Conservation (phyloP, 805 yeast genomes). For the Candida sithepensis region DNA sequence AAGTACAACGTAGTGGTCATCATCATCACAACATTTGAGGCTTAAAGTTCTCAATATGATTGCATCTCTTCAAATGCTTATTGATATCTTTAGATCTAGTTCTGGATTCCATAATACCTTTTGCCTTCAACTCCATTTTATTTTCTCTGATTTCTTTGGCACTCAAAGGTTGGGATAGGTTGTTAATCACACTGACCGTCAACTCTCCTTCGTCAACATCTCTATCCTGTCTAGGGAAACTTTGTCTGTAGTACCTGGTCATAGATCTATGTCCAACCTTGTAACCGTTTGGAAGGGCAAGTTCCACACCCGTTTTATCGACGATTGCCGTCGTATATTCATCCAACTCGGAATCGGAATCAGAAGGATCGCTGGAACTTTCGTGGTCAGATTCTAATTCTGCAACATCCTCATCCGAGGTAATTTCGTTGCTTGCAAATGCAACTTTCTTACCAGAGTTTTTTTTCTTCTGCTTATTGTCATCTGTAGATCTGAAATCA, state of each 20-base stretch:
- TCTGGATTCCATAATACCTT: slow-evolving; percentile 22
- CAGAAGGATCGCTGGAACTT: background rate
- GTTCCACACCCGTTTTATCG: slow-evolving; percentile 49
- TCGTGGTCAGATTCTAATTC: slow-evolving; percentile 25
- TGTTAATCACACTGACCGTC: slow-evolving; percentile 35
- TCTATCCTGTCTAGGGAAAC: slow-evolving; percentile 38
- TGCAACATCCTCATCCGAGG: slow-evolving; percentile 29
- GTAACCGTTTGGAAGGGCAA: slow-evolving; percentile 72
- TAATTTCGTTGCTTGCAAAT: slow-evolving; percentile 25
- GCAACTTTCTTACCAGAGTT: slow-evolving; percentile 26
- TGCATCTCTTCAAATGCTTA: slow-evolving; percentile 59
- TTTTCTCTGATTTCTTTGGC: slow-evolving; percentile 9
- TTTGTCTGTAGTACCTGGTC: slow-evolving; percentile 65
- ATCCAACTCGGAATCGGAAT: slow-evolving; percentile 22
- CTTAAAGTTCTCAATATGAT: slow-evolving; percentile 74
- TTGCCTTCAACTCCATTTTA: slow-evolving; percentile 43
- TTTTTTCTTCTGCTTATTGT: slow-evolving; percentile 1
- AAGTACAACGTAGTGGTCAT: background rate
- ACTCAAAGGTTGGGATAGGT: slow-evolving; percentile 16
- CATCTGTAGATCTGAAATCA: slow-evolving; percentile 48
- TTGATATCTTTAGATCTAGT: slow-evolving; percentile 31
- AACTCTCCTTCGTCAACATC: slow-evolving; percentile 56
- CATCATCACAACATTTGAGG: slow-evolving; percentile 36
- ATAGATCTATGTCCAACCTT: slow-evolving; percentile 77
- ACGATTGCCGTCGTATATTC: slow-evolving; percentile 30